Conservation (phyloP, 352 stramenopile genomes). For the Sclerospora graminicola region DNA sequence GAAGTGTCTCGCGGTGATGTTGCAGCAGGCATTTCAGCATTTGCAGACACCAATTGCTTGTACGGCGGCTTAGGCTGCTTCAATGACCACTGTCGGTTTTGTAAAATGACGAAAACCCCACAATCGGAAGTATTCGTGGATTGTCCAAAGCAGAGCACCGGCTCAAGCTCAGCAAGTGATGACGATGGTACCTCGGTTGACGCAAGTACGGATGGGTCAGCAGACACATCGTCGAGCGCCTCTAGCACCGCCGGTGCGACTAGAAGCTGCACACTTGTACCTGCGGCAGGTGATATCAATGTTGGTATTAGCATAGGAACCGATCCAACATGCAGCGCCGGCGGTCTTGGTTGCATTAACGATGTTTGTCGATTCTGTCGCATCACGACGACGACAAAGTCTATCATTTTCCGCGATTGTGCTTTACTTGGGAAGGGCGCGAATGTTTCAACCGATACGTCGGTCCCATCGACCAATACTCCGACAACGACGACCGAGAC, state of each 20-base stretch:
- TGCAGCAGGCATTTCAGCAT: constrained; percentile 22
- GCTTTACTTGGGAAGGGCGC: constrained; percentile 1
- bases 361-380: constrained; percentile 21
- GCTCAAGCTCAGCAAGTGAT: not conserved
- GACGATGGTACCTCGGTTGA: too few species aligned
- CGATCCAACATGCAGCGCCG: constrained; percentile 13
- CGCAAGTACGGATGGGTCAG: constrained; percentile 1
- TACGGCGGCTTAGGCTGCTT: constrained; percentile 32
- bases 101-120: constrained; percentile 12
- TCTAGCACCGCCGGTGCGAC: not conserved
- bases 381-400: constrained; percentile 4
- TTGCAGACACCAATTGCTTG: constrained; percentile 18
- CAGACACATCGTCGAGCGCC: constrained; percentile 3
- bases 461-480: not conserved
- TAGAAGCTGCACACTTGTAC: constrained; percentile 7
- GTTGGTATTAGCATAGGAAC: constrained; percentile 18
- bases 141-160: constrained; percentile 6
- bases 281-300: constrained; percentile 9
- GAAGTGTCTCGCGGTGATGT: constrained; percentile 15
- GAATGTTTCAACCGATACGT: not conserved
- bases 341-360: constrained; percentile 20
- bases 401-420: not conserved
- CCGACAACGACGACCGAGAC: too few species aligned
- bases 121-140: constrained; percentile 28
- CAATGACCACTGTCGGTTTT: constrained; percentile 32